Base-by-base conservation (phyloP, 2,329 filamentous ascomycete genomes). In the Sporothrix dimorphospora region DNA sequence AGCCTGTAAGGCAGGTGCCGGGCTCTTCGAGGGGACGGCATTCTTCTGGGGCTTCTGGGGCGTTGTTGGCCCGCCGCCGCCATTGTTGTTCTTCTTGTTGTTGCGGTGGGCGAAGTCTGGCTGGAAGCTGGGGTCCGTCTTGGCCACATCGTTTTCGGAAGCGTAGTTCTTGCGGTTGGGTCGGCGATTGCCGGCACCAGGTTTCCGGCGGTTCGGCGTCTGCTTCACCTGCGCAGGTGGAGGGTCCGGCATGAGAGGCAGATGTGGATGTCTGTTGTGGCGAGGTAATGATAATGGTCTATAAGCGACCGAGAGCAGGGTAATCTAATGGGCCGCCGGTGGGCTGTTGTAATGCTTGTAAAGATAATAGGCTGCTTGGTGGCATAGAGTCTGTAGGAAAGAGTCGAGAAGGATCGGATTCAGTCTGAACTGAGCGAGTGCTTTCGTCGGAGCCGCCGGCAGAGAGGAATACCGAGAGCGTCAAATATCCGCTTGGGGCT, bases 71-170 rank as follows among this genome's bases (percentile, higher is more conserved):
- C 40, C 70, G 19, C 42, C 51, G 40, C 55, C 61, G 66, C 24
- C 59, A 7, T 14, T 24, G 53, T 27, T 53, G n/a, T n/a, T 40
- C 19, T 47, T 68, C 8, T 47, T 68, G 16, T 42, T 14, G 16
- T 30, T 40, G 19, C 66, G 68, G 14, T 21, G 71, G 4, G 14
- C 61, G 70, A 80, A 77, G 61, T 78, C 83, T 77, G 74, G 82
- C 77, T 76, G 80, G 75, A 77, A 78, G 69, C 75, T 77, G 73
- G 77, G 81, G 75, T 79, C 81, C 74, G 74, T 27, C 21, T 61
- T 79, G 59, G 78, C 80, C 75, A 81, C 79, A 76, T 89, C 88
- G 76, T 86, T 88, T 78, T 89, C 88, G 3, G 88, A 89, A 30
- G 85, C 87, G 76, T 89, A 89, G n/a, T 83, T 84, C 79, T 86